Evolutionary conservation across 345 rosid species (phyloP).

Genomic region (Erodium maritimum): DNA sequence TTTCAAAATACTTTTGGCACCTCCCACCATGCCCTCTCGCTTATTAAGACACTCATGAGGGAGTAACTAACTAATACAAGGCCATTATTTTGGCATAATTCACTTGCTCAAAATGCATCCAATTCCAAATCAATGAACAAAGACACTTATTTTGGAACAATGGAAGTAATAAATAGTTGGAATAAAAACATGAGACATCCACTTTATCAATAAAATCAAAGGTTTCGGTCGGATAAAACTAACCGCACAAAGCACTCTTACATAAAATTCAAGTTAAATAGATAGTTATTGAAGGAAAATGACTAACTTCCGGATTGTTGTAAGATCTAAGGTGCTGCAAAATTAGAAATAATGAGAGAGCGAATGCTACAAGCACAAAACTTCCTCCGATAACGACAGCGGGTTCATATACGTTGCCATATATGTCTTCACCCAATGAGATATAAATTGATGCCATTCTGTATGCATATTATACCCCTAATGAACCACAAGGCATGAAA

Average conservation of each 20-base stretch:
- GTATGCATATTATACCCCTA: conserved; percentile 8
- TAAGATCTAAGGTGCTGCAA: conserved; percentile 71
- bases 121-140: no score
- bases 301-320: conserved; percentile 55
- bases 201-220: no score
- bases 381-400: conserved; percentile 55
- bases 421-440: conserved; percentile 15
- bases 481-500: background rate
- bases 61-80: no score
- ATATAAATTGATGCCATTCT: conserved; percentile 16
- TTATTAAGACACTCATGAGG: no score
- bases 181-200: no score
- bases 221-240: no score
- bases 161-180: no score
- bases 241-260: background rate
- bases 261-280: background rate
- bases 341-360: conserved; percentile 41
- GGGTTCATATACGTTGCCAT: conserved; percentile 36
- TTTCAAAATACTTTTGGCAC: no score
- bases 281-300: background rate
- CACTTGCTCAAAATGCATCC: no score
- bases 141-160: no score
- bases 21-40: no score
- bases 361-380: conserved; percentile 43
- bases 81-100: no score